phyloP scores from a whole-genome alignment of 2,329 filamentous ascomycete species.

The Fonsecaea nubica region DNA sequence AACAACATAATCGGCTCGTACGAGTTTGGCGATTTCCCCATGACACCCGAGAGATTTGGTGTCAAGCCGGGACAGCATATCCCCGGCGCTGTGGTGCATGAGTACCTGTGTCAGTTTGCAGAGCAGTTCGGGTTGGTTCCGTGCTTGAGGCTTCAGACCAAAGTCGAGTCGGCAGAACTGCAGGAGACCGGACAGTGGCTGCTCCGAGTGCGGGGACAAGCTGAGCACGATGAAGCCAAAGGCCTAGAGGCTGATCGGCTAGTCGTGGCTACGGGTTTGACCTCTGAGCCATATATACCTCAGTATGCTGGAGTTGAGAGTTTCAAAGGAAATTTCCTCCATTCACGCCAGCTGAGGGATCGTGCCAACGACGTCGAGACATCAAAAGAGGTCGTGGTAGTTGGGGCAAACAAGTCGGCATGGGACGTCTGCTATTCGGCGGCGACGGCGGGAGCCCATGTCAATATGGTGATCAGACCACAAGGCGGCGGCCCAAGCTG shows the following conservation, averaged over 20 bases:
- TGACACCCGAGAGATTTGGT: slow-evolving; percentile 63
- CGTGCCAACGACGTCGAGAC: slow-evolving; percentile 46
- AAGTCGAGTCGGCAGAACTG: slow-evolving; percentile 58
- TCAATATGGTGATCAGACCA: slow-evolving; percentile 65
- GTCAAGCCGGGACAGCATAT: slow-evolving; percentile 63
- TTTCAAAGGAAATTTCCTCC: slow-evolving; percentile 64
- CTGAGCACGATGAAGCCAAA: background rate
- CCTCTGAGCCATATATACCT: slow-evolving; percentile 64
- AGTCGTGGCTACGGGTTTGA: slow-evolving; percentile 67
- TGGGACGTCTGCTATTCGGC: slow-evolving; percentile 69
- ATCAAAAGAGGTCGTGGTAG: slow-evolving; percentile 56
- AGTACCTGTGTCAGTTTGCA: slow-evolving; percentile 64
- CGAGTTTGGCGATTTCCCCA: slow-evolving; percentile 76
- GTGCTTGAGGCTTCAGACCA: slow-evolving; percentile 59
- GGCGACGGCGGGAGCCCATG: slow-evolving; percentile 59
- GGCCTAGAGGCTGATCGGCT: slow-evolving; percentile 55
- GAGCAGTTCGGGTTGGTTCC: slow-evolving; percentile 59
- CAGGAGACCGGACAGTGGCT: slow-evolving; percentile 48
- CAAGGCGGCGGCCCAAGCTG: slow-evolving; percentile 65
- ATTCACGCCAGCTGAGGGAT: slow-evolving; percentile 60
- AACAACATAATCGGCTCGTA: slow-evolving; percentile 78
- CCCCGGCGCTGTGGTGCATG: slow-evolving; percentile 61
- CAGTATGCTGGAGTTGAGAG: slow-evolving; percentile 55
- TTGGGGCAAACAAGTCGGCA: slow-evolving; percentile 68
- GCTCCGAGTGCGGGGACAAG: slow-evolving; percentile 37